phyloP scores from a whole-genome alignment of 106 monocot species.

The Dendrobium catenatum region DNA sequence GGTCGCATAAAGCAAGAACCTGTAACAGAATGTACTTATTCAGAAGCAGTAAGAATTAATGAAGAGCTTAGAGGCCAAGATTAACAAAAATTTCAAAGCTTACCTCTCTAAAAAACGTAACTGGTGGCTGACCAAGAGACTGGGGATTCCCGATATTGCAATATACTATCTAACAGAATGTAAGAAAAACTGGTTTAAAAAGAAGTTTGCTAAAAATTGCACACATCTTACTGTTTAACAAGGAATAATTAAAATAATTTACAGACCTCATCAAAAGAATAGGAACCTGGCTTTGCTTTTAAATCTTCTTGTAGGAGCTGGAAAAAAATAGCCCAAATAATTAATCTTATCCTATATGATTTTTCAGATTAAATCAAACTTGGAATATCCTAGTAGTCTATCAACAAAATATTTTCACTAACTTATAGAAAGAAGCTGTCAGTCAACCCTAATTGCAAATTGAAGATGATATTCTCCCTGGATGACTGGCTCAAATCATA shows the following conservation, averaged over 20 bases:
- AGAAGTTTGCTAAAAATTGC: neutral
- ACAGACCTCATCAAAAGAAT: slow-evolving; percentile 79
- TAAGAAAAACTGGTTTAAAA: neutral
- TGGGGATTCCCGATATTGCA: slow-evolving; percentile 96
- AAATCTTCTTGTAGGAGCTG: slow-evolving; percentile 76
- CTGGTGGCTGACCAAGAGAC: slow-evolving; percentile 78
- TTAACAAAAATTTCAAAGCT: neutral
- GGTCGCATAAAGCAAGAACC: slow-evolving; percentile 79
- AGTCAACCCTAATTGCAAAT: too few relatives aligned
- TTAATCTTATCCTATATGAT: neutral
- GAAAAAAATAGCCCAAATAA: neutral
- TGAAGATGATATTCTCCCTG: too few relatives aligned
- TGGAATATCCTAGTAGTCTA: neutral
- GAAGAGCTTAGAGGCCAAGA: neutral
- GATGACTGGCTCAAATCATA: neutral
- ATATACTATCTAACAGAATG: slow-evolving; percentile 56
- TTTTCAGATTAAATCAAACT: neutral
- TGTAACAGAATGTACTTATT: slow-evolving; percentile 22
- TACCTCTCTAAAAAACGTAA: slow-evolving; percentile 92
- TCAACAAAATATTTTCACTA: neutral
- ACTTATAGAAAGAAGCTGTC: neutral
- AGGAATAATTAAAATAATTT: neutral
- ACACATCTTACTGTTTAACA: neutral
- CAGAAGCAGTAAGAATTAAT: neutral
- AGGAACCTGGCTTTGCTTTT: slow-evolving; percentile 52